These are phyloP conservation scores for Adenanthera pavonina DNA, from an alignment of 306 rosid genomes.

Conservation along the genomic window DNA sequence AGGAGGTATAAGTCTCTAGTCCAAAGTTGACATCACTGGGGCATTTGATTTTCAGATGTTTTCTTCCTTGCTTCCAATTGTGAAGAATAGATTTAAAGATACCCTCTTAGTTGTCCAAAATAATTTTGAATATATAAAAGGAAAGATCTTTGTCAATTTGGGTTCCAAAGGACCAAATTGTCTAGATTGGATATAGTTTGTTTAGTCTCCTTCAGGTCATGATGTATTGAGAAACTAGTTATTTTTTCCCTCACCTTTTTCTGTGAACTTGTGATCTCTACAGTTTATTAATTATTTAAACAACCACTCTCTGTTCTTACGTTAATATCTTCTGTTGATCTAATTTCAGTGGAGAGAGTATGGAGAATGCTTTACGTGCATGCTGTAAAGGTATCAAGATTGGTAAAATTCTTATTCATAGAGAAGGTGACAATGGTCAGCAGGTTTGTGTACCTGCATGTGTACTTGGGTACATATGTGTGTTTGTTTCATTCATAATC, in stretches of 20 bases:
- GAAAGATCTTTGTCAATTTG: slow-evolving; percentile 5
- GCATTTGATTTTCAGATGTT: slow-evolving; percentile 19
- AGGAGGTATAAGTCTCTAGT: slow-evolving; percentile 68
- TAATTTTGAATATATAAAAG: slow-evolving; percentile 7
- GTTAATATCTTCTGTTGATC: slow-evolving; percentile 22
- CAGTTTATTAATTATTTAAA: slow-evolving; percentile 10
- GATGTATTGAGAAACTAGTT: background rate
- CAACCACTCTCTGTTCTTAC: slow-evolving; percentile 12
- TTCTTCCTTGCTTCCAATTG: slow-evolving; percentile 31
- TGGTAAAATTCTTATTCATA: slow-evolving; percentile 95
- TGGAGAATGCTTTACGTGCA: slow-evolving; percentile 98
- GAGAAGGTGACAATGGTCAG: slow-evolving; percentile 99
- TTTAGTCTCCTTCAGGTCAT: background rate
- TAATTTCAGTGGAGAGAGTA: slow-evolving; percentile 90
- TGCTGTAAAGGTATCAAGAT: slow-evolving; percentile 99
- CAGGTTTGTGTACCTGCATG: slow-evolving; percentile 64
- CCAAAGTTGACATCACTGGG: slow-evolving; percentile 11
- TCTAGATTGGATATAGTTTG: slow-evolving; percentile 4
- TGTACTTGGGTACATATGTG: slow-evolving; percentile 18
- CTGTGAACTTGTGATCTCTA: too few species aligned
- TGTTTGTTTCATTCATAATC: slow-evolving; percentile 10
- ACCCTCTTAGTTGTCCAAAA: background rate
- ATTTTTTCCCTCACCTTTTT: too few species aligned
- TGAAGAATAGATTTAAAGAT: slow-evolving; percentile 27
- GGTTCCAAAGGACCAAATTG: slow-evolving; percentile 11